These are phyloP conservation scores for Ambrosia trifida DNA, from an alignment of 129 eudicot genomes.

Conservation along the genomic window DNA sequence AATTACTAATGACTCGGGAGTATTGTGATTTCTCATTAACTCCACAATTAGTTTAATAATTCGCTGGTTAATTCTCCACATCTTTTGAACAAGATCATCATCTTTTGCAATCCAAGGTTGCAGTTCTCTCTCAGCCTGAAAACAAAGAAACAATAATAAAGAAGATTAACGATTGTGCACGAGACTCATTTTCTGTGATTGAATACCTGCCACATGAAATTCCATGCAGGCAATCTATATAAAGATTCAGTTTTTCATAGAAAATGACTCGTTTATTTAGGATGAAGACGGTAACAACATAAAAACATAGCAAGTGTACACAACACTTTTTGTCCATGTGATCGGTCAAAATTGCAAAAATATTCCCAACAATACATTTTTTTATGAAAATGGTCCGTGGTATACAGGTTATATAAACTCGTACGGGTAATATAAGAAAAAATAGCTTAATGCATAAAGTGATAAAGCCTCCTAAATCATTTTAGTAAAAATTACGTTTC, in stretches of 20 bases:
- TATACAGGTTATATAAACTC: neutral
- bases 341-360: neutral
- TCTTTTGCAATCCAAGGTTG: constrained; percentile 98
- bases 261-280: neutral
- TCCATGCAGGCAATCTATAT: no score
- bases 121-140: constrained; percentile 95
- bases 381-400: neutral
- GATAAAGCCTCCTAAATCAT: neutral
- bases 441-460: neutral
- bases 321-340: neutral
- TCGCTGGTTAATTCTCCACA: constrained; percentile 91
- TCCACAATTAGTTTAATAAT: constrained; percentile 91
- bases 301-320: neutral
- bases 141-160: constrained; percentile 25
- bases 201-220: no score
- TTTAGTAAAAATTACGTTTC: neutral
- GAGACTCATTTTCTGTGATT: no score
- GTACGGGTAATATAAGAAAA: neutral
- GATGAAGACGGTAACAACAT: neutral
- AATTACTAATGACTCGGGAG: constrained; percentile 80
- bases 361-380: neutral
- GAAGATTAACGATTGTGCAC: no score
- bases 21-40: constrained; percentile 91
- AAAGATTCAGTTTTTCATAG: neutral
- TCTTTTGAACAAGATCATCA: constrained; percentile 77